phyloP scores from a whole-genome alignment of 768 basidiomycete species.

The Plicaturopsis crispa region DNA sequence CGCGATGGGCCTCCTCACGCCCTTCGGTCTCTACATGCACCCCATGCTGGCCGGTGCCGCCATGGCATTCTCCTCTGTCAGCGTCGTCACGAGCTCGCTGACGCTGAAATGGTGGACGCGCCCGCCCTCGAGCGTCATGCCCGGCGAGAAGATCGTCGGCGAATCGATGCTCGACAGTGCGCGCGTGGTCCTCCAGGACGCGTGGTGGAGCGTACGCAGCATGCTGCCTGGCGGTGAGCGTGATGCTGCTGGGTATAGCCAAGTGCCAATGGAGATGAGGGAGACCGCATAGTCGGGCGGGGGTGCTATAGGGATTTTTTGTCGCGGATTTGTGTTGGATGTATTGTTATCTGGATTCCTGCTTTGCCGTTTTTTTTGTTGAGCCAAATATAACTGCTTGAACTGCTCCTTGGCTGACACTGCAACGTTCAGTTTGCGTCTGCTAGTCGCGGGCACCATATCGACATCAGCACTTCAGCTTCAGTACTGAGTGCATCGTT shows the following conservation, averaged over 20 bases:
- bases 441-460: no score
- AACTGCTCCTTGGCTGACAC: no score
- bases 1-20: constrained; percentile 95
- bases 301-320: no score
- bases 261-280: constrained; percentile 63
- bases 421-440: no score
- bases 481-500: no score
- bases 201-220: constrained; percentile 38
- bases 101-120: constrained; percentile 80
- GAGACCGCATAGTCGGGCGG: no score
- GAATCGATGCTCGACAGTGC: constrained; percentile 35
- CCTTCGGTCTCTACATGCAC: constrained; percentile 86
- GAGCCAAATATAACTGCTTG: no score
- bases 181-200: constrained; percentile 33
- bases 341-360: no score
- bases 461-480: no score
- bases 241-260: constrained; percentile 52
- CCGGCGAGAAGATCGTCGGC: constrained; percentile 34
- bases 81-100: constrained; percentile 87
- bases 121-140: constrained; percentile 64
- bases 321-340: no score
- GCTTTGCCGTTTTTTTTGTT: no score
- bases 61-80: constrained; percentile 97
- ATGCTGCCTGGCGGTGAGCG: constrained; percentile 30
- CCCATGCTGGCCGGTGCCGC: constrained; percentile 99